Percentiles rank a stretch among this genome's conserved stretches.
These are phyloP conservation scores for Haberlea rhodopensis DNA, from an alignment of 257 asterid species.

Conservation along the genomic window DNA sequence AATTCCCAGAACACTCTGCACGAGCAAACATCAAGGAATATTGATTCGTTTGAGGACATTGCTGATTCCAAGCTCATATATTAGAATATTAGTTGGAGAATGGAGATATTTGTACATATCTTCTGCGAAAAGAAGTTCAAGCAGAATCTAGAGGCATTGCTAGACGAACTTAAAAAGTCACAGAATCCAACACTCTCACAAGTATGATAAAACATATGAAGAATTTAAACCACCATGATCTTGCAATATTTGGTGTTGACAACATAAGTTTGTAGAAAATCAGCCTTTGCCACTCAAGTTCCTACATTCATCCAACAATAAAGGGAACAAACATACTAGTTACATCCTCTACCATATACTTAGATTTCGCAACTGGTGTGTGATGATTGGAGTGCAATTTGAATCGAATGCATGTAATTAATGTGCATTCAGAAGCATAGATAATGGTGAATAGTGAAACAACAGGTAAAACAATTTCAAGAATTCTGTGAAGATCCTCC, in stretches of 20 bases:
- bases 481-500: too few relatives aligned
- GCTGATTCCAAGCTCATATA: constrained; percentile 5
- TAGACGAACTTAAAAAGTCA: neutral
- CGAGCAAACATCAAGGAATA: constrained; percentile 20
- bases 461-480: too few relatives aligned
- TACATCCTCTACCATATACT: too few relatives aligned
- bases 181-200: neutral
- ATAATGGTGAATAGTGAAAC: too few relatives aligned
- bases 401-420: too few relatives aligned
- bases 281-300: neutral
- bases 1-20: constrained; percentile 64
- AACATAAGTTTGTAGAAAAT: neutral
- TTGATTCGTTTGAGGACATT: neutral
- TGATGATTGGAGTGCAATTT: too few relatives aligned
- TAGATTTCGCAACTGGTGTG: too few relatives aligned
- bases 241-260: neutral
- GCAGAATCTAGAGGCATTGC: neutral
- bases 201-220: neutral
- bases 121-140: neutral
- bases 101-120: neutral
- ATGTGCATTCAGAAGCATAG: too few relatives aligned
- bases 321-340: neutral
- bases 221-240: neutral
- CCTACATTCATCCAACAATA: neutral
- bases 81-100: neutral